A percentile compares a stretch with the other conserved stretches of the same genome.
Evolutionary conservation across 176 grass and related monocot genomes (phyloP).

Genomic region (Aegilops tauschii): DNA sequence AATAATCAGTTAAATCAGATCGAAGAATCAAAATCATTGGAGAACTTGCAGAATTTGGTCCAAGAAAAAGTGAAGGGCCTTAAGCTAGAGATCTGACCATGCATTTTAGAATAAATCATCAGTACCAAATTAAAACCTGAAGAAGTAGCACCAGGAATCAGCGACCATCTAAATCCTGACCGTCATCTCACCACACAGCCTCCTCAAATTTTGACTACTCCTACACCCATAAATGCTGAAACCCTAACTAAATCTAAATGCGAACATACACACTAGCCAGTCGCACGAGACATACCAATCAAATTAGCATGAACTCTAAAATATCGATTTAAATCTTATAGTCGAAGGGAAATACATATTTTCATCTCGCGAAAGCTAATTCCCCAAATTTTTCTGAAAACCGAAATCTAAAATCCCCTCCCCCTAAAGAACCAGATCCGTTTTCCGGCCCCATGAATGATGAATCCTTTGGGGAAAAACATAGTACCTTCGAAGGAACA

Average conservation of each 20-base stretch:
- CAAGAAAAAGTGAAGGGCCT: background rate
- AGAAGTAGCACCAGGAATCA: background rate
- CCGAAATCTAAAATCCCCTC: background rate
- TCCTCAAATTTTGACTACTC: background rate
- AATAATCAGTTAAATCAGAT: background rate
- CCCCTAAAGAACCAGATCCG: background rate
- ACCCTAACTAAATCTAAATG: slow-evolving; percentile 14
- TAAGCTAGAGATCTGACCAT: background rate
- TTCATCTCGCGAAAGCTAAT: background rate
- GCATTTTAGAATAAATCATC: background rate
- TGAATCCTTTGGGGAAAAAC: background rate
- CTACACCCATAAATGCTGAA: background rate
- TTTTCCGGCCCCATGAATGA: background rate
- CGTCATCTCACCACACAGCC: background rate
- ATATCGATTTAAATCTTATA: background rate
- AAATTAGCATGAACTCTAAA: background rate
- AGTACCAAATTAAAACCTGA: background rate
- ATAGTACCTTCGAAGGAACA: background rate
- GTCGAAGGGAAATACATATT: background rate
- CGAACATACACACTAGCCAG: background rate
- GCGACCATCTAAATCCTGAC: background rate
- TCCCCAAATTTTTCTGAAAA: background rate
- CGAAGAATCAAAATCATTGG: background rate
- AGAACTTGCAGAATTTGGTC: slow-evolving; percentile 10
- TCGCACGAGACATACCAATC: background rate